phyloP scores from a whole-genome alignment of 2,329 filamentous ascomycete species.

The Alternaria sp. region DNA sequence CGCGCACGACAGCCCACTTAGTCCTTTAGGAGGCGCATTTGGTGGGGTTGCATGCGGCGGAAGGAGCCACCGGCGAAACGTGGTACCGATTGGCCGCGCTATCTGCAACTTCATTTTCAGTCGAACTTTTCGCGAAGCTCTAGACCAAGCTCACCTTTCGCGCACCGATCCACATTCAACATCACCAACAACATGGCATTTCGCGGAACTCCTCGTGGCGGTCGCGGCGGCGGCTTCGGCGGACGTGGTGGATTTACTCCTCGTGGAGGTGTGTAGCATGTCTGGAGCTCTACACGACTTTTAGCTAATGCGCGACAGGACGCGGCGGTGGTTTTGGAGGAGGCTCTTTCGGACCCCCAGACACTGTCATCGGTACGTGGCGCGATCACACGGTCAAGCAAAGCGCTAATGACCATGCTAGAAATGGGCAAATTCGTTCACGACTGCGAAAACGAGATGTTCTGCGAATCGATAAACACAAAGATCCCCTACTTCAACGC shows the following conservation, averaged over 20 bases:
- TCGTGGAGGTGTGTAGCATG: conserved; percentile 54
- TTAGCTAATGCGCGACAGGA: conserved; percentile 44
- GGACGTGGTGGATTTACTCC: conserved; percentile 60
- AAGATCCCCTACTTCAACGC: conserved; percentile 99
- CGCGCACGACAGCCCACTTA: conserved; percentile 32
- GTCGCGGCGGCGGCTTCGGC: conserved; percentile 54
- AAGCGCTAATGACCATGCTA: conserved; percentile 47
- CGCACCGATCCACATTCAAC: conserved; percentile 35
- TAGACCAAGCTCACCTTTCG: conserved; percentile 33
- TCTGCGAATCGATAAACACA: conserved; percentile 92
- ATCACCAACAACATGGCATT: conserved; percentile 64
- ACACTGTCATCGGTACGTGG: conserved; percentile 50
- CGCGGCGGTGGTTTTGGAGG: conserved; percentile 43
- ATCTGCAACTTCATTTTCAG: conserved; percentile 34
- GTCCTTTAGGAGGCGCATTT: conserved; percentile 26
- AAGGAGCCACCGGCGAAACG: conserved; percentile 29
- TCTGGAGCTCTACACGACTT: conserved; percentile 24
- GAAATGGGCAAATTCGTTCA: conserved; percentile 96
- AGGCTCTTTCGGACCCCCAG: conserved; percentile 52
- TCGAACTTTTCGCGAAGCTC: conserved; percentile 34
- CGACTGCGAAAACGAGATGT: conserved; percentile 95
- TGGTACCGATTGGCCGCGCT: conserved; percentile 32
- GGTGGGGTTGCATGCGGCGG: conserved; percentile 29
- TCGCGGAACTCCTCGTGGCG: conserved; percentile 54
- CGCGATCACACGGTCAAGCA: background rate